Percentiles rank a stretch among this genome's conserved stretches.
Evolutionary conservation across 73 alveolate genomes (phyloP).

Genomic region (Paramecium caudatum): DNA sequence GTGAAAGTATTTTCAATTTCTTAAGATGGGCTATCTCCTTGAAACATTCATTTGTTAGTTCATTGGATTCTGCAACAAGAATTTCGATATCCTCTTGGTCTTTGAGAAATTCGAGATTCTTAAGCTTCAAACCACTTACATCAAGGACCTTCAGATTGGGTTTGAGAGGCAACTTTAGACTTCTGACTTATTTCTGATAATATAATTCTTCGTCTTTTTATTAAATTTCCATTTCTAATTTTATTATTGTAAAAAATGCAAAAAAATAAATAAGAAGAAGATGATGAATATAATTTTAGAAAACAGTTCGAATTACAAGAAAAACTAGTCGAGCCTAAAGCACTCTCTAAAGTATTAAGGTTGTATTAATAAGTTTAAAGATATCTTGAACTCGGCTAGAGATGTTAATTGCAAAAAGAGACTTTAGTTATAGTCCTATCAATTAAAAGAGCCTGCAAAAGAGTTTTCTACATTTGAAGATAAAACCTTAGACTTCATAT

Average conservation of each 20-base stretch:
- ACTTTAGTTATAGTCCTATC: background rate
- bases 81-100: slow-evolving; percentile 33
- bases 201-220: background rate
- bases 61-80: slow-evolving; percentile 44
- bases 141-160: slow-evolving; percentile 14
- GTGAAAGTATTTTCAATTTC: slow-evolving; percentile 23
- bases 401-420: slow-evolving; percentile 1
- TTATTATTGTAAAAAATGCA: slow-evolving; percentile 2
- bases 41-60: slow-evolving; percentile 24
- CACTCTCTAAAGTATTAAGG: slow-evolving; percentile 1
- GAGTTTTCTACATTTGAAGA: background rate
- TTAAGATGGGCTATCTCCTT: slow-evolving; percentile 45
- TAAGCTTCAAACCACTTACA: slow-evolving; percentile 30
- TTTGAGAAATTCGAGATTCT: background rate
- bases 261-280: slow-evolving; percentile 28
- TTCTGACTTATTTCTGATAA: slow-evolving; percentile 52
- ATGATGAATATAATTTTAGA: slow-evolving; percentile 20
- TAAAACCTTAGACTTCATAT: background rate
- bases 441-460: background rate
- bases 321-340: background rate
- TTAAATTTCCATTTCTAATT: background rate
- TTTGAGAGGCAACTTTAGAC: slow-evolving; percentile 40
- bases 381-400: background rate
- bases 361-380: slow-evolving; percentile 4
- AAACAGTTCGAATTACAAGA: background rate